A percentile compares a stretch with the other conserved stretches of the same genome.
Conservation (phyloP, 495 filamentous ascomycete genomes). For the Talaromyces trachyspermus region DNA sequence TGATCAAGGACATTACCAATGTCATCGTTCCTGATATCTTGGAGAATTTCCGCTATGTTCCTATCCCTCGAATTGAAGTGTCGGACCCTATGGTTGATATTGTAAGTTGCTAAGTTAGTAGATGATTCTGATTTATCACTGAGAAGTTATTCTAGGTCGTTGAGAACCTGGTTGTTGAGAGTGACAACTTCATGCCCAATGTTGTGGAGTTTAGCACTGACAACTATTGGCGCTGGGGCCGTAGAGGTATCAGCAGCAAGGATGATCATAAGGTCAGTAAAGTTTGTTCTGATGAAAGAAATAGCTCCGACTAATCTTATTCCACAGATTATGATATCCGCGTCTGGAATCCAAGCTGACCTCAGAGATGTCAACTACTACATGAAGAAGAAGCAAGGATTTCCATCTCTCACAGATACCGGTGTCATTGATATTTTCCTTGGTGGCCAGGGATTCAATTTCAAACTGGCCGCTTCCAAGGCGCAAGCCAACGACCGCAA, state of each 20-base stretch:
- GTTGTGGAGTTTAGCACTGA: constrained; percentile 84
- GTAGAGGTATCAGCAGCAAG: constrained; percentile 75
- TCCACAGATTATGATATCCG: constrained; percentile 55
- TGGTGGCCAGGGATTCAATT: constrained; percentile 78
- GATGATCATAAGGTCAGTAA: constrained; percentile 60
- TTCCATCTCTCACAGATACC: constrained; percentile 81
- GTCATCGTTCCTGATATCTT: constrained; percentile 81
- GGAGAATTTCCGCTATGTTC: constrained; percentile 84
- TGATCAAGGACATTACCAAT: constrained; percentile 80
- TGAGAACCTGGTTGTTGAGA: constrained; percentile 91
- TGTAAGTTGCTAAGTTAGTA: constrained; percentile 11
- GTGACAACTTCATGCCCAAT: constrained; percentile 96
- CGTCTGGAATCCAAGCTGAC: constrained; percentile 71
- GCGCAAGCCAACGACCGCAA: constrained; percentile 68
- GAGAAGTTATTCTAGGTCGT: no score
- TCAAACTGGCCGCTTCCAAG: constrained; percentile 84
- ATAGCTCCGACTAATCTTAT: background rate
- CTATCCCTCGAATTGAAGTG: constrained; percentile 90
- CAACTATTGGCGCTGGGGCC: constrained; percentile 93
- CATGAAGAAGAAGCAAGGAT: constrained; percentile 91
- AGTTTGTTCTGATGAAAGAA: background rate
- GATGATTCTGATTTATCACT: background rate
- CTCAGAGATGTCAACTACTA: constrained; percentile 82
- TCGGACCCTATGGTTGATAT: constrained; percentile 79
- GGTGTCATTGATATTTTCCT: constrained; percentile 89